A percentile compares a stretch with the other conserved stretches of the same genome.
phyloP scores from a whole-genome alignment of 2,329 filamentous ascomycete species.

The Colletotrichum eleusines region DNA sequence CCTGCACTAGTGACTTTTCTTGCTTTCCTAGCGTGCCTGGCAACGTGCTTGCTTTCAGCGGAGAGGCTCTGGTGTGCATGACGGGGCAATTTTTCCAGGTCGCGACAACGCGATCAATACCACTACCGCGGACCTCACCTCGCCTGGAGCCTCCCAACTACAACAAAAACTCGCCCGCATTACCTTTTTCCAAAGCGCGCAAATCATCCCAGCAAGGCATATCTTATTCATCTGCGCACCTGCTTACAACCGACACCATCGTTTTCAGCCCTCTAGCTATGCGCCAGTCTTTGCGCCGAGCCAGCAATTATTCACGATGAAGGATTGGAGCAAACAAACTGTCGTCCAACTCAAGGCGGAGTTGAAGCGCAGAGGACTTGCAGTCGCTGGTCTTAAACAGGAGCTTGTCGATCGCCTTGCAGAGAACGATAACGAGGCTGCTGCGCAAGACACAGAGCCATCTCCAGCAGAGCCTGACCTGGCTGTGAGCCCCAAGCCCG shows the following conservation, averaged over 20 bases:
- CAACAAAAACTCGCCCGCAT: slow-evolving; percentile 7
- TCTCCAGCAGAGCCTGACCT: slow-evolving; percentile 16
- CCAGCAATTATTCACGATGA: slow-evolving; percentile 52
- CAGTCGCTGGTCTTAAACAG: slow-evolving; percentile 76
- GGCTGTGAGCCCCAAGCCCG: slow-evolving; percentile 11
- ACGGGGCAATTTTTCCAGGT: slow-evolving; percentile 42
- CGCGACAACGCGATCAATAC: slow-evolving; percentile 39
- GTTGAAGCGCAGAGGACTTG: slow-evolving; percentile 78
- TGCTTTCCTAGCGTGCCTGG: slow-evolving; percentile 28
- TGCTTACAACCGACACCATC: neutral
- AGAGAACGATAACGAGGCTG: slow-evolving; percentile 50
- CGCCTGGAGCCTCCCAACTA: slow-evolving; percentile 7
- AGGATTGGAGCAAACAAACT: slow-evolving; percentile 72
- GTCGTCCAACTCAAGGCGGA: slow-evolving; percentile 82
- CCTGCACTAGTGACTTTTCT: slow-evolving; percentile 40
- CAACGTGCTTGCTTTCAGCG: slow-evolving; percentile 24
- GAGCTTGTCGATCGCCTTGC: slow-evolving; percentile 76
- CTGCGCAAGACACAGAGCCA: slow-evolving; percentile 30
- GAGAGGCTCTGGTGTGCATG: slow-evolving; percentile 40
- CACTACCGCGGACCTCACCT: slow-evolving; percentile 11
- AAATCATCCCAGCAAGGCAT: neutral
- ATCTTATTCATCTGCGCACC: neutral
- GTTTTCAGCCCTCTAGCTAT: slow-evolving; percentile 23
- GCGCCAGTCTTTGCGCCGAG: slow-evolving; percentile 45
- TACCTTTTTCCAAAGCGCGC: neutral